These are phyloP conservation scores for Daldinia loculata DNA, from an alignment of 495 filamentous ascomycete species.

Conservation along the genomic window DNA sequence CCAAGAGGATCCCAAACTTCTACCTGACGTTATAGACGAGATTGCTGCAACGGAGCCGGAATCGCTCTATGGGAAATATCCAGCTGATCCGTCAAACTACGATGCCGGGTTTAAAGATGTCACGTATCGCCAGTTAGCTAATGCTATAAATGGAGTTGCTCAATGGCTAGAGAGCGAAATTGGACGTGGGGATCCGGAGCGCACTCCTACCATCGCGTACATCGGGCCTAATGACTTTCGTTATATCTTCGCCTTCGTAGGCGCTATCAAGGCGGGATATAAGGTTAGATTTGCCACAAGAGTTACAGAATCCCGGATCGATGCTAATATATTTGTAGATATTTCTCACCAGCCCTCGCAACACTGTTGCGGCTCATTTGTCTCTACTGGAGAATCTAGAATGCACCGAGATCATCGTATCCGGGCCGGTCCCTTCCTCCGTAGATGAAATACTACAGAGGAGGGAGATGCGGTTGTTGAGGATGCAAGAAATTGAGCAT, in stretches of 20 bases:
- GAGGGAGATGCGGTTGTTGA: background rate
- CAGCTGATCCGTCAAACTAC: background rate
- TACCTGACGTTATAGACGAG: background rate
- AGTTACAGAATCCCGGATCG: background rate
- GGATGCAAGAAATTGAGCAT: background rate
- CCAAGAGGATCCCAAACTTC: background rate
- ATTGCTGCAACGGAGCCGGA: background rate
- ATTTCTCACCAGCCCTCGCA: background rate
- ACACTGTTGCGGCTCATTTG: background rate
- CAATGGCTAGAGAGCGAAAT: background rate
- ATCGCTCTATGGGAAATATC: background rate
- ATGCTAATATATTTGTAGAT: background rate
- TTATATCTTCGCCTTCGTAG: background rate
- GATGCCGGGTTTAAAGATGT: slow-evolving; percentile 1
- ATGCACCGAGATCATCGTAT: slow-evolving; percentile 1
- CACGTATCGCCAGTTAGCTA: background rate
- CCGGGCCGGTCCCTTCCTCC: background rate
- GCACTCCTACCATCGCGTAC: background rate
- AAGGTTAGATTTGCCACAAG: background rate
- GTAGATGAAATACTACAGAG: background rate
- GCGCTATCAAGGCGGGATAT: background rate
- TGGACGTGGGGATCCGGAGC: background rate
- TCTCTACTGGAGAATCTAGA: background rate
- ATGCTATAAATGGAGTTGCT: background rate
- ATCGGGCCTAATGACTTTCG: background rate